Evolutionary conservation across 352 stramenopile species (phyloP), one percentile per base, ranked within the genome.

Genomic region (Phytopythium helicoides): DNA sequence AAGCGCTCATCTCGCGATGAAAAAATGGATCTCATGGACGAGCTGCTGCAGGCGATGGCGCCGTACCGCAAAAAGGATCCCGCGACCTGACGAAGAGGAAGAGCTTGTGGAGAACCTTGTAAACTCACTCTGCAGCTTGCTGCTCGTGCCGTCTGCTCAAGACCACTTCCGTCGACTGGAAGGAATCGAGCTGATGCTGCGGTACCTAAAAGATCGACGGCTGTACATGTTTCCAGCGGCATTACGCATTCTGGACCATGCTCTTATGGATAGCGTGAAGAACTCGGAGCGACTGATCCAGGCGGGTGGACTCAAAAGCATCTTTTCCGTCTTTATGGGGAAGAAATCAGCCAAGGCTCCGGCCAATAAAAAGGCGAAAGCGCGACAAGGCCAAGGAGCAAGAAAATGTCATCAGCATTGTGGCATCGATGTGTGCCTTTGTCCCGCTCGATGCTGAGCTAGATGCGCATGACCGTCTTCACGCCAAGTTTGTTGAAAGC

Each of bases 91-190:
- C 0, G 82, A 96, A 48, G 89, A 98, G 66, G 84, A 97, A 49
- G 95, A 98, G 64, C 85, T 94, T 16, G 71, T 98, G 1, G 88
- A 98, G 51, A 98, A 98, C 61, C 59, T 97, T 15, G 92, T 97
- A 60, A 84, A 96, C 58, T 54, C 74, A 33, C 65, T 98, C 8
- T 92, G 80, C 56, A 92, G 90, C 16, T 76, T 84, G 22, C 58
- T 98, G 58, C 64, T 71, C 47, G 49, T 80, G 3, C 52, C 62
- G 0, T 54, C 66, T 21, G 75, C 72, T 15, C 76, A 90, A 54
- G 58, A 58, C 33, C 74, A 77, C 10, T 88, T 87, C 54, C 77
- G 80, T 0, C 66, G 58, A 2, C 46, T 89, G 10, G 87, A 98
- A 76, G 94, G 94, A 4, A 71, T 98, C 12, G 92, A 98, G 66